Evolutionary conservation across 2,329 filamentous ascomycete genomes (phyloP).

Genomic region (Clarireedia hainanense): DNA sequence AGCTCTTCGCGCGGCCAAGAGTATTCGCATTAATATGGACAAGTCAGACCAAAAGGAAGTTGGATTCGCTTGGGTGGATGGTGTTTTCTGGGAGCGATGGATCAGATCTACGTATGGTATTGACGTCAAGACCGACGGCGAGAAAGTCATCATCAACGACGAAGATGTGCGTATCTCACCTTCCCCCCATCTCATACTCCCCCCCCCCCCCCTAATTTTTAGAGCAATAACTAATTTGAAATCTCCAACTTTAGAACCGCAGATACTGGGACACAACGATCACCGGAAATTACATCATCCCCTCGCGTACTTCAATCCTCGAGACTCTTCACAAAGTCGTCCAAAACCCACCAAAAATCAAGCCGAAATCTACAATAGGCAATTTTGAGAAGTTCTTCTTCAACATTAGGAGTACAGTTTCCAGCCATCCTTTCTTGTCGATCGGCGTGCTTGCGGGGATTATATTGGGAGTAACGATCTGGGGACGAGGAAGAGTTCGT

Average conservation of each 20-base stretch:
- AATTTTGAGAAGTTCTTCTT: conserved; percentile 65
- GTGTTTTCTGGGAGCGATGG: conserved; percentile 96
- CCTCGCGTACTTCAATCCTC: conserved; percentile 51
- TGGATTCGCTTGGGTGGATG: conserved; percentile 94
- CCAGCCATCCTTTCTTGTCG: conserved; percentile 52
- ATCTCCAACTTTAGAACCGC: conserved; percentile 55
- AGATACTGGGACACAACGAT: conserved; percentile 92
- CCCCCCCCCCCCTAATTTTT: background rate
- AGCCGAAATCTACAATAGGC: conserved; percentile 69
- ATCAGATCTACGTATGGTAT: conserved; percentile 91
- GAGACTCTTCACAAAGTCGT: conserved; percentile 41
- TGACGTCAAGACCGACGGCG: conserved; percentile 71
- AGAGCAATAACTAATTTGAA: conserved; percentile 25
- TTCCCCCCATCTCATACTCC: background rate
- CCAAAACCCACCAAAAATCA: conserved; percentile 52
- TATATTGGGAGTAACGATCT: conserved; percentile 43
- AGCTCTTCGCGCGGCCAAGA: conserved; percentile 78
- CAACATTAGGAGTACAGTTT: conserved; percentile 50
- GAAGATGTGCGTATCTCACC: conserved; percentile 66
- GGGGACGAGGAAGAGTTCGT: conserved; percentile 46
- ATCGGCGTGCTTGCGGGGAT: conserved; percentile 51
- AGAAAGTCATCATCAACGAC: conserved; percentile 93
- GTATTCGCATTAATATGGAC: conserved; percentile 85
- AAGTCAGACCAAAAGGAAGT: conserved; percentile 82
- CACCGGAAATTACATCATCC: conserved; percentile 82